These are phyloP conservation scores for Spizellomyces sp. DNA, from an alignment of 192 early-diverging fungal genomes.

Conservation along the genomic window DNA sequence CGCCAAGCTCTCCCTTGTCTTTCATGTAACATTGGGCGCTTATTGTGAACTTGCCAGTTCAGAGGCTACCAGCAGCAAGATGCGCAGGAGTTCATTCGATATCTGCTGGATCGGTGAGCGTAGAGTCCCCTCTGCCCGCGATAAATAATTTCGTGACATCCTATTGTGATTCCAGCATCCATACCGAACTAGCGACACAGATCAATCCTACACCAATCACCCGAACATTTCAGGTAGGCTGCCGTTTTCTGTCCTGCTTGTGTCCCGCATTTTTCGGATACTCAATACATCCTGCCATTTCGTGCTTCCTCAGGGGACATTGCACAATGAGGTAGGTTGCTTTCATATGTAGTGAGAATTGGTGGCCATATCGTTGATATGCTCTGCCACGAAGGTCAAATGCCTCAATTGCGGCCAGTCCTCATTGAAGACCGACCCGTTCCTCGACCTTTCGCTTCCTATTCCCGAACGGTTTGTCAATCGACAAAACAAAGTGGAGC, in stretches of 20 bases:
- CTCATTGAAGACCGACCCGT: conserved; percentile 22
- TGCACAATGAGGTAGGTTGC: background rate
- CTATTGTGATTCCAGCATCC: background rate
- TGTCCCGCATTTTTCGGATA: background rate
- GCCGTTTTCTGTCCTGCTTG: background rate
- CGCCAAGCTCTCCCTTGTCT: no score
- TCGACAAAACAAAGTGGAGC: conserved; percentile 9
- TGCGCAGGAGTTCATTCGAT: conserved; percentile 33
- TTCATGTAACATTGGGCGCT: background rate
- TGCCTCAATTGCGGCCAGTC: conserved; percentile 11
- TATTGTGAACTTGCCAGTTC: background rate
- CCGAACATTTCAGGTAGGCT: conserved; percentile 23
- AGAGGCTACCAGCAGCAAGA: conserved; percentile 37
- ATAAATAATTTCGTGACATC: no score
- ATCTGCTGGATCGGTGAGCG: conserved; percentile 15
- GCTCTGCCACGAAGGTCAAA: background rate
- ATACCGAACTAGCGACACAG: conserved; percentile 12
- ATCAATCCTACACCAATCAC: conserved; percentile 21
- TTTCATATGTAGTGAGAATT: no score
- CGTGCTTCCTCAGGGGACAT: background rate
- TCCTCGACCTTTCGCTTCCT: conserved; percentile 33
- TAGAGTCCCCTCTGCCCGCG: background rate
- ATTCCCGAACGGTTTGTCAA: conserved; percentile 23
- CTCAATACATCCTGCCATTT: background rate
- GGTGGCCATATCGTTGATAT: no score